Evolutionary conservation across 208 protist species (phyloP), one percentile per base, ranked within the genome.

Genomic region (Wallacemonas collosoma): DNA sequence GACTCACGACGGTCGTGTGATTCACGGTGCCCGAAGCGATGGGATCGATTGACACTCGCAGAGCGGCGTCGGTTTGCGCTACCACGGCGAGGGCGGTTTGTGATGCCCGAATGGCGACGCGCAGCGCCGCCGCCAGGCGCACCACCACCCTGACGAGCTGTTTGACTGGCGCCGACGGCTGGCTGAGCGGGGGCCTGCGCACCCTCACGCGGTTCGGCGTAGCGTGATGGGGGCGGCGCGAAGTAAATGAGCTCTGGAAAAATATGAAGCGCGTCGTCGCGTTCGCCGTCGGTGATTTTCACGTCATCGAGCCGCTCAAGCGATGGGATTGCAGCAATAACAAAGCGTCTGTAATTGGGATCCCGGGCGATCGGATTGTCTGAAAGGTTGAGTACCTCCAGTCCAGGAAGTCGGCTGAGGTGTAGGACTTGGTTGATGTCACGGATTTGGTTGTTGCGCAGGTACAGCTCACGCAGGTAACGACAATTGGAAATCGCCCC

Each of bases 351-450:
- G 81, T 98, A 98, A 73, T 96, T 93, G 4, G 94, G 91, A 69
- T 95, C 86, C 15, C 84, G 76, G 36, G 79, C 82, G 55, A 98
- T 91, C 5, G 92, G 93, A 64, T 98, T 98, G 40, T 98, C 94
- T 0, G 80, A 74, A 4, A 96, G 71, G 58, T 80, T 95, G 14
- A 97, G 77, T 47, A 92, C 82, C 57, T 85, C 81, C n/a, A 98
- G 80, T 56, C 82, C 73, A 1, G 73, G 78, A 12, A 93, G 72
- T 14, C 85, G 80, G 14, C 77, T 85, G 55, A 98, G 88, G 71
- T 96, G 93, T 15, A 95, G 83, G 2, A 98, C 75, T 61, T 98
- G 86, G 71, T 94, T 92, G 68, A 97, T 82, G 71, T 97, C 93
- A 38, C 83, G 64, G 44, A 98, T 86, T 39, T 86, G 75, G 61